A percentile compares a stretch with the other conserved stretches of the same genome.
These are phyloP conservation scores for Teratosphaeriaceae sp. DNA, from an alignment of 2,329 filamentous ascomycete genomes.

Conservation along the genomic window DNA sequence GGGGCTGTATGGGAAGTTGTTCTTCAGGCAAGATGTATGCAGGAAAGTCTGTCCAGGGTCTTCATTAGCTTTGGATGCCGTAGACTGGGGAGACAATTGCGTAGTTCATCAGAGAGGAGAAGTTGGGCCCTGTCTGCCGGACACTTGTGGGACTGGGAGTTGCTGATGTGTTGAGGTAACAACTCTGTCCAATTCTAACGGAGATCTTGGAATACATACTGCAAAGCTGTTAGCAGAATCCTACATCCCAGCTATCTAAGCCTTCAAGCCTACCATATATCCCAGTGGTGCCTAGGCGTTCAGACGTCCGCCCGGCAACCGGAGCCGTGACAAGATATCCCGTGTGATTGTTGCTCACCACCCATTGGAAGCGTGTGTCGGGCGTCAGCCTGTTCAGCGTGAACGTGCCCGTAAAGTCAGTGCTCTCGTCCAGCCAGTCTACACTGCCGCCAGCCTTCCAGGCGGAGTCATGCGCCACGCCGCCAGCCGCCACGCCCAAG, in stretches of 20 bases:
- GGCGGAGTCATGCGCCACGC: constrained; percentile 40
- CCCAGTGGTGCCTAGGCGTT: constrained; percentile 49
- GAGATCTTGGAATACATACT: no score
- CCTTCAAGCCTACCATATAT: no score
- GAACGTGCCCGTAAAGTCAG: constrained; percentile 74
- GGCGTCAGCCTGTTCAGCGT: constrained; percentile 60
- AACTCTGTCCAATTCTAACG: no score
- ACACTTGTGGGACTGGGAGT: no score
- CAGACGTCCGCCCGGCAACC: constrained; percentile 55
- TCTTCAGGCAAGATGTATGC: constrained; percentile 87
- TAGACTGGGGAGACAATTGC: no score
- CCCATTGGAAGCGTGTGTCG: constrained; percentile 74
- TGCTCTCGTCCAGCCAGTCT: constrained; percentile 61
- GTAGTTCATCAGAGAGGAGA: no score
- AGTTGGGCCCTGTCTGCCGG: no score
- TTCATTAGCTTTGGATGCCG: no score
- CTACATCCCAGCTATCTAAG: no score
- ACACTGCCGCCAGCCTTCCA: constrained; percentile 65
- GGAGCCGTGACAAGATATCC: constrained; percentile 78
- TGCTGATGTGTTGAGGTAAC: no score
- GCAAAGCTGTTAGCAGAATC: no score
- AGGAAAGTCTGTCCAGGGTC: no score
- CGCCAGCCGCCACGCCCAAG: constrained; percentile 27
- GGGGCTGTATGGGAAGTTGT: constrained; percentile 81
- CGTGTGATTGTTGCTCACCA: constrained; percentile 76